A percentile compares a stretch with the other conserved stretches of the same genome.
These are phyloP conservation scores for Penicillium expansum DNA, from an alignment of 2,329 filamentous ascomycete genomes.

Conservation along the genomic window DNA sequence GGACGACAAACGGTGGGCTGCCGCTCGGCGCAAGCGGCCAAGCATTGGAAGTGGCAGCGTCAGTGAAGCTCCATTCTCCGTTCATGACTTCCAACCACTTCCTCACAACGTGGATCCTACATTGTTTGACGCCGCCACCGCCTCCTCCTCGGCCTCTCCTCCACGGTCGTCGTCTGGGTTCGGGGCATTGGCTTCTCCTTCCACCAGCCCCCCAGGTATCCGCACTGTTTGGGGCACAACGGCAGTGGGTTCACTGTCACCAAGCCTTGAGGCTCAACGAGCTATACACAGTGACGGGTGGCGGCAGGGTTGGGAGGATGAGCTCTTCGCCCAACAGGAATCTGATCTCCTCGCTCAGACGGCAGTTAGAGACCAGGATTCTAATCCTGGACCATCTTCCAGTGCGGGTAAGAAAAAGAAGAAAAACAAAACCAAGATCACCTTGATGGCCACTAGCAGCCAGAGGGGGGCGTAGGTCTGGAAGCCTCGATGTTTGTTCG, in stretches of 20 bases:
- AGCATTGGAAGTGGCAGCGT: constrained; percentile 43
- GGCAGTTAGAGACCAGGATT: constrained; percentile 30
- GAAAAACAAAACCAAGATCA: constrained; percentile 66
- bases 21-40: constrained; percentile 61
- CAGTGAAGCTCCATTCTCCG: constrained; percentile 50
- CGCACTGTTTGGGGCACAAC: constrained; percentile 93
- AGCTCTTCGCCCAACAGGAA: constrained; percentile 64
- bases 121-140: constrained; percentile 28
- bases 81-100: constrained; percentile 66
- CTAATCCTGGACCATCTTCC: constrained; percentile 20
- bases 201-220: constrained; percentile 72
- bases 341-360: constrained; percentile 50
- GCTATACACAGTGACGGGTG: constrained; percentile 69
- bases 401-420: constrained; percentile 59
- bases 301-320: constrained; percentile 78
- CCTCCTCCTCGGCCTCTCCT: constrained; percentile 42
- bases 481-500: not conserved
- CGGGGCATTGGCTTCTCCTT: constrained; percentile 66
- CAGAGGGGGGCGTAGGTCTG: constrained; percentile 53
- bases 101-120: constrained; percentile 36
- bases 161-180: constrained; percentile 44
- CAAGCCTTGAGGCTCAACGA: constrained; percentile 48
- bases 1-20: constrained; percentile 65
- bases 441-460: constrained; percentile 64
- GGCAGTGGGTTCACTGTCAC: constrained; percentile 58